Evolutionary conservation across 1,284 basidiomycete genomes (phyloP), one percentile per base, ranked within the genome.

Genomic region (Trichosporon asahii): DNA sequence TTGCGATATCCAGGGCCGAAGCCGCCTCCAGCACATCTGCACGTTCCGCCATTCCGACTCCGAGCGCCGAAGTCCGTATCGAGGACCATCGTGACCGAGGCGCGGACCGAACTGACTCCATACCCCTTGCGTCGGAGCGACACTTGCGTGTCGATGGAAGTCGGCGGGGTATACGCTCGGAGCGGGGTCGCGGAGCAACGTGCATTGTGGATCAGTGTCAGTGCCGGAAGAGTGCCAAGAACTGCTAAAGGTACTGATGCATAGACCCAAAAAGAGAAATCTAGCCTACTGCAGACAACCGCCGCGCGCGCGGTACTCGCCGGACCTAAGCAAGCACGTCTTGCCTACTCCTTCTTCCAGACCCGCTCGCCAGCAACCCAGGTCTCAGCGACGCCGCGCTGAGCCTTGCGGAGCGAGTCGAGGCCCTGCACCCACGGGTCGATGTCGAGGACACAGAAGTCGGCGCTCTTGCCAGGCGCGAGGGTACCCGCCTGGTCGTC

Each of bases 361-460:
- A 72, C 76, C 27, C 49, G 37, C 65, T 73, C 63, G 3, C 76
- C 77, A n/a, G 61, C 66, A 5, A 76, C 70, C 75, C 75, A 79
- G 0, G 78, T 78, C 69, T 78, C 69, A 11, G 29, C 15, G 11
- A 77, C 74, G 0, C 68, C 71, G 33, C 69, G 33, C 69, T 79
- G 78, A 3, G 77, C 78, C 55, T 74, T 70, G 21, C 73, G 60
- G 14, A 78, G 70, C 8, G 70, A 68, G 67, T 74, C 75, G 29
- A 76, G 65, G 7, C 75, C 74, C 25, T 76, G 68, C 5, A 44
- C 40, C 49, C 77, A 79, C 1, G 78, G 78, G 60, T 78, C 76
- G 21, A 77, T 74, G 64, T 65, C 67, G 31, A 79, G 65, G 3
- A 79, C 68, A 53, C 74, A 72, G 63, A 79, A 78, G 71, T 78